phyloP scores from a whole-genome alignment of 805 yeast species.

The Zygotorulaspora danielsina region DNA sequence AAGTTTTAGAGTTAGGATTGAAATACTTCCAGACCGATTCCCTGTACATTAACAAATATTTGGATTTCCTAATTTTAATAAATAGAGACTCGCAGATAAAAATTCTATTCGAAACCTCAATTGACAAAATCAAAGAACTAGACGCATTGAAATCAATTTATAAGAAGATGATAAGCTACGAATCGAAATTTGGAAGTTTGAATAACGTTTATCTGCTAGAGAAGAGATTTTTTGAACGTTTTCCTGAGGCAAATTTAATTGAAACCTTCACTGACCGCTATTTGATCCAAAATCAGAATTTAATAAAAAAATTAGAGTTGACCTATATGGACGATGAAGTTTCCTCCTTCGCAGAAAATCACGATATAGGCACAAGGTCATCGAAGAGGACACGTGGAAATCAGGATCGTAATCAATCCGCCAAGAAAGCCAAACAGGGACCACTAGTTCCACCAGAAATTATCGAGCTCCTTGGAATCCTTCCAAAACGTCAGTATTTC shows the following conservation, averaged over 20 bases:
- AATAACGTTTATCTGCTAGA: slow-evolving; percentile 64
- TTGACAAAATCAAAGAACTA: slow-evolving; percentile 42
- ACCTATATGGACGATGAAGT: slow-evolving; percentile 33
- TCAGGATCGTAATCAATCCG: slow-evolving; percentile 7
- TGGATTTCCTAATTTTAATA: slow-evolving; percentile 63
- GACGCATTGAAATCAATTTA: slow-evolving; percentile 45
- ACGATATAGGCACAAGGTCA: slow-evolving; percentile 11
- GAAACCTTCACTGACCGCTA: slow-evolving; percentile 38
- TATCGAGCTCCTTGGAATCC: slow-evolving; percentile 25
- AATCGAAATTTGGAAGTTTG: slow-evolving; percentile 65
- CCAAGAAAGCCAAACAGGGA: slow-evolving; percentile 14
- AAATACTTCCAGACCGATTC: slow-evolving; percentile 51
- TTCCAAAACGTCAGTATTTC: slow-evolving; percentile 36
- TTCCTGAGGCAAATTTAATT: slow-evolving; percentile 51
- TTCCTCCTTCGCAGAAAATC: slow-evolving; percentile 9
- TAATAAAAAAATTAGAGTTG: slow-evolving; percentile 33
- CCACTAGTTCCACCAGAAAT: slow-evolving; percentile 28
- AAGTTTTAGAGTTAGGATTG: slow-evolving; percentile 76
- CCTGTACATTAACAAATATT: slow-evolving; percentile 60
- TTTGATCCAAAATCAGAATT: slow-evolving; percentile 34
- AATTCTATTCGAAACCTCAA: slow-evolving; percentile 74
- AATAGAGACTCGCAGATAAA: slow-evolving; percentile 73
- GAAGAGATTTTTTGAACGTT: slow-evolving; percentile 57
- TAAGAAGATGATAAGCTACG: slow-evolving; percentile 60
- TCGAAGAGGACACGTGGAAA: slow-evolving; percentile 21